Percentiles rank a stretch among this genome's conserved stretches.
These are phyloP conservation scores for Suillus weaverae DNA, from an alignment of 768 basidiomycete species.

Conservation along the genomic window DNA sequence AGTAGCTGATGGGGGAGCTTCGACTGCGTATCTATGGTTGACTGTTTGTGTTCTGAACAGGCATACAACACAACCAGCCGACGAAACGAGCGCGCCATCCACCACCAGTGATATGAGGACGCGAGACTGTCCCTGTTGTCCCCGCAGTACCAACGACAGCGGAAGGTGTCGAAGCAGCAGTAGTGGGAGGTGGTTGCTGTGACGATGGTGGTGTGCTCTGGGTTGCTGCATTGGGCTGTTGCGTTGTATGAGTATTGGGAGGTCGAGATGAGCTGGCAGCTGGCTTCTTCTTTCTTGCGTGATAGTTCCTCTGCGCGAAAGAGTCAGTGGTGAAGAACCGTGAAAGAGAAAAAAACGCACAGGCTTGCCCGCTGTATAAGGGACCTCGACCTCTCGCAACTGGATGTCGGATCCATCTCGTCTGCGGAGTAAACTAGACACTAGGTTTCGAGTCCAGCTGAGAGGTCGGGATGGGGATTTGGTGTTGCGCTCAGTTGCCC, in stretches of 20 bases:
- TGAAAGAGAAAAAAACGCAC: neutral
- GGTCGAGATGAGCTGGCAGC: neutral
- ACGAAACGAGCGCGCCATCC: neutral
- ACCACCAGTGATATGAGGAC: neutral
- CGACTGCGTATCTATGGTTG: neutral
- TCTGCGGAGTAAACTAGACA: too few relatives aligned
- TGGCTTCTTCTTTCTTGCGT: neutral
- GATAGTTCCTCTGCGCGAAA: neutral
- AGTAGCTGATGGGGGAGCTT: neutral
- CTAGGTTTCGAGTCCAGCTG: too few relatives aligned
- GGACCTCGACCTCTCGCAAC: too few relatives aligned
- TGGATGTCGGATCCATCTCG: too few relatives aligned
- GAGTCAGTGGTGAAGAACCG: neutral
- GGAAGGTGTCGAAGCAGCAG: neutral
- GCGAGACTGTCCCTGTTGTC: neutral
- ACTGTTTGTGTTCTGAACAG: neutral
- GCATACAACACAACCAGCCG: neutral
- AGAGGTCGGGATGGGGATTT: too few relatives aligned
- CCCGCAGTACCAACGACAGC: neutral
- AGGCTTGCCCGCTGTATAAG: too few relatives aligned
- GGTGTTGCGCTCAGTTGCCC: too few relatives aligned
- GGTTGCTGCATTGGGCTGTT: neutral
- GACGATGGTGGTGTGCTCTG: neutral
- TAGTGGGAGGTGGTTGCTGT: neutral
- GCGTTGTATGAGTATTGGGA: neutral